Percentiles rank a stretch among this genome's conserved stretches.
phyloP scores from a whole-genome alignment of 2,329 filamentous ascomycete genomes.

The Penicillium fuscoglaucum region DNA sequence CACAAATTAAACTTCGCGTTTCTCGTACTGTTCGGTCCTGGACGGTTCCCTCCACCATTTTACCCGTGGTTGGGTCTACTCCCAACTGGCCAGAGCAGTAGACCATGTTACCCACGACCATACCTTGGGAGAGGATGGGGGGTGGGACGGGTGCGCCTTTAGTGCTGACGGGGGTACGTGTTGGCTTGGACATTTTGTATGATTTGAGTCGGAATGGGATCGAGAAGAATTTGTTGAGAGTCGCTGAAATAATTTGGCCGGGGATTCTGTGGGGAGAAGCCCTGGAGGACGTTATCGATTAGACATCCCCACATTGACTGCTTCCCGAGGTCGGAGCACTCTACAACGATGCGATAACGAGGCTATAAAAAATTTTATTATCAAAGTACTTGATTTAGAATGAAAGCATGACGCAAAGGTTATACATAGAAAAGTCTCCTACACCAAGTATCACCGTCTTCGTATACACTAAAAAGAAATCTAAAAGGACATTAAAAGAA shows the following conservation, averaged over 20 bases:
- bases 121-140: constrained; percentile 57
- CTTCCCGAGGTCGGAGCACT: neutral
- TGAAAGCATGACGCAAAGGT: neutral
- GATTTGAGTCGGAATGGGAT: neutral
- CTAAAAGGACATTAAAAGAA: too few species aligned
- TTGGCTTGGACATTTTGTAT: constrained; percentile 12
- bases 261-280: neutral
- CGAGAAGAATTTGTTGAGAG: neutral
- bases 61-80: constrained; percentile 53
- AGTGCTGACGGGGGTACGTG: constrained; percentile 38
- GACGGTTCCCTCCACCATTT: constrained; percentile 57
- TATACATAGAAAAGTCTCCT: too few species aligned
- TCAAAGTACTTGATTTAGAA: too few species aligned
- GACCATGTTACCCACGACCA: constrained; percentile 62
- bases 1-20: neutral
- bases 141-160: constrained; percentile 51
- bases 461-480: too few species aligned
- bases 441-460: too few species aligned
- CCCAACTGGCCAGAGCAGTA: constrained; percentile 67
- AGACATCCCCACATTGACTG: neutral
- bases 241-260: neutral
- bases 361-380: too few species aligned
- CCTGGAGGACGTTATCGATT: neutral
- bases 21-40: constrained; percentile 52
- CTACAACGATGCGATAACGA: neutral